A percentile compares a stretch with the other conserved stretches of the same genome.
phyloP scores from a whole-genome alignment of 2,329 filamentous ascomycete genomes.

The Lachnellula hyalina region DNA sequence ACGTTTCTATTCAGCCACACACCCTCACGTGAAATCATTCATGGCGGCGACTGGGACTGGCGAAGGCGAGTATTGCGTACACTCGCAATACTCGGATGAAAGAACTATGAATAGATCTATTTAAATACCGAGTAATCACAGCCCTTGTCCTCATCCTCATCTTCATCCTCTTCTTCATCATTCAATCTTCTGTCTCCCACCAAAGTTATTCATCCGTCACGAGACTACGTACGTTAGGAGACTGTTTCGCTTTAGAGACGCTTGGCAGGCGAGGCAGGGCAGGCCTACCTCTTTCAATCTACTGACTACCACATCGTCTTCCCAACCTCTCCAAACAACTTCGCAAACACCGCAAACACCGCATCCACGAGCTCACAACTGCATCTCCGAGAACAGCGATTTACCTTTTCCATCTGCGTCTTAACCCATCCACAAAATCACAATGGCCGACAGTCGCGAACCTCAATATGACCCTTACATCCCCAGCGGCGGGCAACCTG shows the following conservation, averaged over 20 bases:
- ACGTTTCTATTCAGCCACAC: too few species aligned
- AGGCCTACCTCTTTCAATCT: conserved; percentile 1
- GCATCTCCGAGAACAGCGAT: conserved; percentile 4
- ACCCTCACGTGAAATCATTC: too few species aligned
- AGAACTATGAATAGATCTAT: neutral
- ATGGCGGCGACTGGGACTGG: too few species aligned
- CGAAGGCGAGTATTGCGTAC: too few species aligned
- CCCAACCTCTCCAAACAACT: conserved; percentile 2
- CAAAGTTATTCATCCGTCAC: neutral
- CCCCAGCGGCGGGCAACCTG: conserved; percentile 20
- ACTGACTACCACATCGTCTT: neutral
- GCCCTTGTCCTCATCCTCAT: neutral
- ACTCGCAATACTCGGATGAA: too few species aligned
- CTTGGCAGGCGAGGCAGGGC: too few species aligned
- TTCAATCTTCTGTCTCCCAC: neutral
- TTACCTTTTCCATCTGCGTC: neutral
- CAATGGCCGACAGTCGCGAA: conserved; percentile 28
- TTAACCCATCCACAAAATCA: conserved; percentile 11
- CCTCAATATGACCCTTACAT: conserved; percentile 32
- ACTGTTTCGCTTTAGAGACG: neutral
- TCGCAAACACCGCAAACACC: neutral
- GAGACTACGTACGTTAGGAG: neutral
- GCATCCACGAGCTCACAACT: neutral
- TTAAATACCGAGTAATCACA: neutral
- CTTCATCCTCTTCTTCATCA: neutral